Evolutionary conservation across 495 filamentous ascomycete species (phyloP).

Genomic region (Penicillium argentinense): DNA sequence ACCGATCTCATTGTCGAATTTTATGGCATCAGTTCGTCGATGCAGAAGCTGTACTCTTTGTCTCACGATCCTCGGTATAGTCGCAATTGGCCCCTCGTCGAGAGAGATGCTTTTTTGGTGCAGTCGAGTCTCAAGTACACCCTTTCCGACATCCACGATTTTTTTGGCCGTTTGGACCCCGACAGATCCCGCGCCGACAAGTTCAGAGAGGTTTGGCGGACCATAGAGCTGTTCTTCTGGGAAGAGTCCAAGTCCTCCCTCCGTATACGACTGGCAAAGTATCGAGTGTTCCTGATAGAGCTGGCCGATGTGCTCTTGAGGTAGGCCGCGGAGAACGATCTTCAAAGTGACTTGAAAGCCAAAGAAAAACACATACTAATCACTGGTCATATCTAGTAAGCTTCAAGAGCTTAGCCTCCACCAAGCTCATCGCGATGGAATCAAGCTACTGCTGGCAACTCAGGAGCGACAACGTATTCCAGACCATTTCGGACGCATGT

Average conservation of each 20-base stretch:
- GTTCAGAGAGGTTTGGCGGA: constrained; percentile 53
- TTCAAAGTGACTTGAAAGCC: background rate
- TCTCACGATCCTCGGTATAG: constrained; percentile 32
- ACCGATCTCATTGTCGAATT: constrained; percentile 54
- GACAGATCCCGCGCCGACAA: constrained; percentile 33
- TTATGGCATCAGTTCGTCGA: constrained; percentile 50
- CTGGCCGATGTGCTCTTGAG: constrained; percentile 47
- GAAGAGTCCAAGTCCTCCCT: constrained; percentile 51
- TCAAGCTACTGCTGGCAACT: constrained; percentile 36
- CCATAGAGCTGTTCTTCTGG: constrained; percentile 49
- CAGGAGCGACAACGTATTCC: constrained; percentile 39
- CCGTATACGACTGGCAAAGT: constrained; percentile 51
- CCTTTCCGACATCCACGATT: constrained; percentile 50
- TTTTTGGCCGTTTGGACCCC: constrained; percentile 48
- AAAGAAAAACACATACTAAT: background rate
- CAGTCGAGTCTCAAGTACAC: constrained; percentile 52
- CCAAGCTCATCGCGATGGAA: constrained; percentile 30
- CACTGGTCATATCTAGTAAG: background rate
- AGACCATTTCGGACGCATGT: constrained; percentile 36
- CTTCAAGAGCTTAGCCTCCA: constrained; percentile 27
- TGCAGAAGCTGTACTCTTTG: constrained; percentile 46
- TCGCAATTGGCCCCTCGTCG: constrained; percentile 34
- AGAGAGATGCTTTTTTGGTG: constrained; percentile 45
- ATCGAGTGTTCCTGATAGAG: constrained; percentile 51
- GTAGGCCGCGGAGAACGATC: constrained; percentile 36